Evolutionary conservation across 2,329 filamentous ascomycete genomes (phyloP).

Genomic region (Hypoxylon rubiginosum): DNA sequence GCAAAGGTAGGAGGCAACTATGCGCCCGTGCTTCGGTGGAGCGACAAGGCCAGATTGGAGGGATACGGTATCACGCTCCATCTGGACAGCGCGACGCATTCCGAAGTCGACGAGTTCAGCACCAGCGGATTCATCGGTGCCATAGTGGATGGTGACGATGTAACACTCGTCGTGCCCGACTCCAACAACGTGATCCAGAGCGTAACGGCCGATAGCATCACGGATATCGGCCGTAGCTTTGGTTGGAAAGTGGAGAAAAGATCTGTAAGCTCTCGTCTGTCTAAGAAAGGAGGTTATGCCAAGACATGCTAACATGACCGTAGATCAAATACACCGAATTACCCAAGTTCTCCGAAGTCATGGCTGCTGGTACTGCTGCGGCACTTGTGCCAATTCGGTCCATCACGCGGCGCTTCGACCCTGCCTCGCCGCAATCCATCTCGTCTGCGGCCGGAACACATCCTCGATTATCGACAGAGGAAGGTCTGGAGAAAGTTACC

Average conservation of each 20-base stretch:
- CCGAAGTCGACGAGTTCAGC: slow-evolving; percentile 94
- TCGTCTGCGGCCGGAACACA: slow-evolving; percentile 53
- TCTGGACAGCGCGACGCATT: slow-evolving; percentile 85
- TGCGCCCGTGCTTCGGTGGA: slow-evolving; percentile 89
- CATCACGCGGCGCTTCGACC: slow-evolving; percentile 76
- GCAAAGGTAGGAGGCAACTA: slow-evolving; percentile 99
- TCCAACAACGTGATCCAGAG: slow-evolving; percentile 89
- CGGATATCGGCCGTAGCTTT: slow-evolving; percentile 79
- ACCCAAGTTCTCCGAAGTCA: slow-evolving; percentile 74
- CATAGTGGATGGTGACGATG: slow-evolving; percentile 67
- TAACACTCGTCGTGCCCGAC: slow-evolving; percentile 88
- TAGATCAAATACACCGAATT: slow-evolving; percentile 75
- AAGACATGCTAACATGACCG: slow-evolving; percentile 27
- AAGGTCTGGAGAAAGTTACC: slow-evolving; percentile 63
- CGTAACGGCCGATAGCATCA: slow-evolving; percentile 77
- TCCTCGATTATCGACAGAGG: slow-evolving; percentile 56
- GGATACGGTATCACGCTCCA: slow-evolving; percentile 97
- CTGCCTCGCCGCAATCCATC: slow-evolving; percentile 57
- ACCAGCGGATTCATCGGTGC: slow-evolving; percentile 94
- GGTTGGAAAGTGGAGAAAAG: slow-evolving; percentile 89
- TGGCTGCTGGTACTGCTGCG: slow-evolving; percentile 93
- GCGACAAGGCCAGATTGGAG: slow-evolving; percentile 80
- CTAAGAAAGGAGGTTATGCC: background rate
- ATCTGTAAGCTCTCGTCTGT: slow-evolving; percentile 61
- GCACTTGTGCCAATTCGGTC: slow-evolving; percentile 92